Evolutionary conservation across 306 rosid species (phyloP).

Genomic region (Lathyrus aphaca): DNA sequence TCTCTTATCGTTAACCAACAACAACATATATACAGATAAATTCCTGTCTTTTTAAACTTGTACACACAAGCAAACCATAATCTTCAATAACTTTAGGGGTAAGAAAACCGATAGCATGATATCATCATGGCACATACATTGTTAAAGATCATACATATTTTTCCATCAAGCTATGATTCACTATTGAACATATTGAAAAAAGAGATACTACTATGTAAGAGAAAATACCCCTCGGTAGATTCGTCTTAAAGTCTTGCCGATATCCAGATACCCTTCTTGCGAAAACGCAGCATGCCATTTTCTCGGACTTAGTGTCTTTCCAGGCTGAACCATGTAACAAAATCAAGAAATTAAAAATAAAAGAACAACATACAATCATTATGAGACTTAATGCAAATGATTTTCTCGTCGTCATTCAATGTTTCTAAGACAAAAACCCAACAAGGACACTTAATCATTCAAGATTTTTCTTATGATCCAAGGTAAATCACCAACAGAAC

Average conservation of each 20-base stretch:
- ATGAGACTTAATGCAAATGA: conserved; percentile 14
- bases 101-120: conserved; percentile 9
- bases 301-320: conserved; percentile 85
- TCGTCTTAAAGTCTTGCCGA: conserved; percentile 81
- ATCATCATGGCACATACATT: conserved; percentile 18
- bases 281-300: conserved; percentile 93
- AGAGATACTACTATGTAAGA: conserved; percentile 26
- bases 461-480: conserved; percentile 32
- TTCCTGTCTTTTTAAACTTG: conserved; percentile 8
- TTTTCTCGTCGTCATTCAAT: not conserved
- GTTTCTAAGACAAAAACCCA: conserved; percentile 17
- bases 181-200: conserved; percentile 21
- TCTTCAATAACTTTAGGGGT: conserved; percentile 8
- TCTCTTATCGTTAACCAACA: too few species aligned
- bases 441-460: conserved; percentile 27
- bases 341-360: conserved; percentile 24
- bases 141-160: conserved; percentile 27
- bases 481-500: conserved; percentile 24
- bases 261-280: conserved; percentile 83
- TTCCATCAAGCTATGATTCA: conserved; percentile 30
- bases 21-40: not conserved
- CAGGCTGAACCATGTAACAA: conserved; percentile 63
- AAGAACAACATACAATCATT: conserved; percentile 28
- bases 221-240: conserved; percentile 84
- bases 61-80: conserved; percentile 25